Conservation (phyloP, 345 rosid species). For the Kandelia obovata region DNA sequence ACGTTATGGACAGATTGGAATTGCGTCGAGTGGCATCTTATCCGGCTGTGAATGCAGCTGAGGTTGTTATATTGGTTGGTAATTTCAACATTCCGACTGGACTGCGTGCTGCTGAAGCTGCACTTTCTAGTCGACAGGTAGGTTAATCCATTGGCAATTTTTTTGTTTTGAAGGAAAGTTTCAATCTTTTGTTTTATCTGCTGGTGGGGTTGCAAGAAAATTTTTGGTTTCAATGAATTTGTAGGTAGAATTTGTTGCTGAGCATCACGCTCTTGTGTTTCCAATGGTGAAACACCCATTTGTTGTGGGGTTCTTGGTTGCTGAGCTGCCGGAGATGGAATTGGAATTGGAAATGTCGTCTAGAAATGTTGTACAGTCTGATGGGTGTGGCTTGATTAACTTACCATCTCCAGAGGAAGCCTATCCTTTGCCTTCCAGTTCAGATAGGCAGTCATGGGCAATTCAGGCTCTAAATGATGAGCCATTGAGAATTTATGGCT, state of each 20-base stretch:
- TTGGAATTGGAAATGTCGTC: constrained; percentile 13
- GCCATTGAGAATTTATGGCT: constrained; percentile 27
- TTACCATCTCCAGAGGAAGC: constrained; percentile 50
- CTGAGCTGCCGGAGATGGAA: constrained; percentile 56
- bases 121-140: constrained; percentile 73
- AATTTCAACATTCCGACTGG: constrained; percentile 71
- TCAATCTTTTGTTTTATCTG: background rate
- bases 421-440: constrained; percentile 41
- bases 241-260: constrained; percentile 60
- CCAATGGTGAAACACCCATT: constrained; percentile 94
- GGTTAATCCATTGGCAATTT: background rate
- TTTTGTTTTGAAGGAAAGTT: background rate
- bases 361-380: constrained; percentile 12
- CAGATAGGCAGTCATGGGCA: constrained; percentile 28
- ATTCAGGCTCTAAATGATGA: constrained; percentile 32
- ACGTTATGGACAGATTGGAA: constrained; percentile 91
- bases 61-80: constrained; percentile 68
- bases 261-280: constrained; percentile 71
- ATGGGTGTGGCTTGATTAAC: constrained; percentile 25
- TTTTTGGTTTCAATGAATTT: constrained; percentile 17
- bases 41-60: constrained; percentile 47
- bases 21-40: constrained; percentile 65
- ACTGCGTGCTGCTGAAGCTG: constrained; percentile 76
- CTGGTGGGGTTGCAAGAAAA: background rate
- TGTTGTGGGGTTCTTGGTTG: constrained; percentile 90